Percentiles rank a stretch among this genome's conserved stretches.
phyloP scores from a whole-genome alignment of 495 filamentous ascomycete genomes.

The Xylaria bambusicola region DNA sequence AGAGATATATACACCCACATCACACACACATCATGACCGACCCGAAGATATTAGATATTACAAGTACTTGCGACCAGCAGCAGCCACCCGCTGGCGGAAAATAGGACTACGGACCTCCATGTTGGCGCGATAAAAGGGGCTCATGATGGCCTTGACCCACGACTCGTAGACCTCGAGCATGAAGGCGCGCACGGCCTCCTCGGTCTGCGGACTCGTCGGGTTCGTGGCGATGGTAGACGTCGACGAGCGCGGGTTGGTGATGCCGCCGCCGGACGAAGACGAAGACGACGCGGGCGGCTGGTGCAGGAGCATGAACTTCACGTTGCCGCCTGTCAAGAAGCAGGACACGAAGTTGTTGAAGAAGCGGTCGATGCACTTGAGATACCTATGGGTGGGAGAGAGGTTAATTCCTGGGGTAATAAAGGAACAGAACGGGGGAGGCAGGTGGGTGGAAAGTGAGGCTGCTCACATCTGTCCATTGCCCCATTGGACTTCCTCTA shows the following conservation, averaged over 20 bases:
- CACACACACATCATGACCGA: neutral
- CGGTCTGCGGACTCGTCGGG: conserved; percentile 80
- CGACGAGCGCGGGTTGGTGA: conserved; percentile 45
- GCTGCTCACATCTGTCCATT: conserved; percentile 68
- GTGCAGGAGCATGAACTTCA: conserved; percentile 89
- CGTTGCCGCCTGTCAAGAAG: conserved; percentile 81
- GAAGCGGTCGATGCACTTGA: conserved; percentile 93
- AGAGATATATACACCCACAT: conserved; percentile 5
- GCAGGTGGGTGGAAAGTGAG: conserved; percentile 2
- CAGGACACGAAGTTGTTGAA: conserved; percentile 87
- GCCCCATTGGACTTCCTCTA: conserved; percentile 94
- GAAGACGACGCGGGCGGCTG: conserved; percentile 56
- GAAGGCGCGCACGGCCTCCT: conserved; percentile 92
- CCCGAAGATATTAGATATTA: conserved; percentile 34
- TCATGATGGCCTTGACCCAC: conserved; percentile 97
- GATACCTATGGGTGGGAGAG: conserved; percentile 72
- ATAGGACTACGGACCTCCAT: conserved; percentile 82
- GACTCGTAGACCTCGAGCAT: conserved; percentile 91
- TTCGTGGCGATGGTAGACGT: conserved; percentile 71
- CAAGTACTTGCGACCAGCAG: conserved; percentile 91
- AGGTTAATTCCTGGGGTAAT: no score
- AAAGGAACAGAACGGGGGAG: neutral
- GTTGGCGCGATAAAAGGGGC: conserved; percentile 83
- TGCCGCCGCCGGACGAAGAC: no score
- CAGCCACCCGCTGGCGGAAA: conserved; percentile 76